Evolutionary conservation across 2,329 filamentous ascomycete genomes (phyloP).

Genomic region (Trichophyton simii): DNA sequence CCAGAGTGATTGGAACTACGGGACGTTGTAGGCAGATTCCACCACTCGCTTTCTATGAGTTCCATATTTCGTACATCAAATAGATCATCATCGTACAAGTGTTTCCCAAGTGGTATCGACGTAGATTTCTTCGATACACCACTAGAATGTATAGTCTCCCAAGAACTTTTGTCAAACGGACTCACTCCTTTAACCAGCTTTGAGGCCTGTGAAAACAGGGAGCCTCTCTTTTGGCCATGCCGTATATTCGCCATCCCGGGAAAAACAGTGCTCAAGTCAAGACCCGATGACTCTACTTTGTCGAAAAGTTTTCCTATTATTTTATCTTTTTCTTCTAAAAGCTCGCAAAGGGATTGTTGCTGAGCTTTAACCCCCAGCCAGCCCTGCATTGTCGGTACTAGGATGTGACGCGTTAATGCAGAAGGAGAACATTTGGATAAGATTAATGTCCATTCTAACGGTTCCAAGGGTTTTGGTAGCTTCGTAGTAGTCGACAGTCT

Average conservation of each 20-base stretch:
- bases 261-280: slow-evolving; percentile 46
- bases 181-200: slow-evolving; percentile 43
- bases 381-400: slow-evolving; percentile 42
- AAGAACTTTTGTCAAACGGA: slow-evolving; percentile 39
- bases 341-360: slow-evolving; percentile 37
- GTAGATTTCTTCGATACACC: not conserved
- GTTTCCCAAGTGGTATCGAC: not conserved
- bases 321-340: slow-evolving; percentile 46
- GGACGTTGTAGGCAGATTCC: slow-evolving; percentile 15
- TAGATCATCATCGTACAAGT: not conserved
- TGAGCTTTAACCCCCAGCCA: slow-evolving; percentile 37
- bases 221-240: slow-evolving; percentile 28
- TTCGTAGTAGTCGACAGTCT: slow-evolving; percentile 36
- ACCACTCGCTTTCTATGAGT: slow-evolving; percentile 23
- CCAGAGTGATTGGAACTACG: not conserved
- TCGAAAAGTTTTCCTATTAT: slow-evolving; percentile 47
- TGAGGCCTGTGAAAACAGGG: slow-evolving; percentile 40
- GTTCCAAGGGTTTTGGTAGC: slow-evolving; percentile 42
- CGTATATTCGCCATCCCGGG: slow-evolving; percentile 40
- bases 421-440: slow-evolving; percentile 31
- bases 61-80: slow-evolving; percentile 11
- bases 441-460: slow-evolving; percentile 41
- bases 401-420: slow-evolving; percentile 37
- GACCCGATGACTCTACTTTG: slow-evolving; percentile 43
- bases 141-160: slow-evolving; percentile 25